Percentiles rank a stretch among this genome's conserved stretches.
These are phyloP conservation scores for Globisporangium paddicum DNA, from an alignment of 352 stramenopile species.

Conservation along the genomic window DNA sequence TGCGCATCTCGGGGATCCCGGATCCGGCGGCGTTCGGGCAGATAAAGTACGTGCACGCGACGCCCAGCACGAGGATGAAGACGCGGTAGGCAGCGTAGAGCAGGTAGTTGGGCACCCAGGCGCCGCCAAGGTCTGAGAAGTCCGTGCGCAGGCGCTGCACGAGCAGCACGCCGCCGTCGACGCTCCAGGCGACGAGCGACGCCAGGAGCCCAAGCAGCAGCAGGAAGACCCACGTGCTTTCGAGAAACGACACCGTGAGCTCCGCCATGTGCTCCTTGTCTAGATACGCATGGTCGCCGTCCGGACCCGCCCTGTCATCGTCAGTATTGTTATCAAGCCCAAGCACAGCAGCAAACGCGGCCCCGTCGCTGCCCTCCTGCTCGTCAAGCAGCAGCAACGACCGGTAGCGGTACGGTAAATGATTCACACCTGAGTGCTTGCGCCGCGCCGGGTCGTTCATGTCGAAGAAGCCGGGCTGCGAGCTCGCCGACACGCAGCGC, in stretches of 20 bases:
- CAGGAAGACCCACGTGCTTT: slow-evolving; percentile 77
- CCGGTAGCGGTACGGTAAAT: slow-evolving; percentile 12
- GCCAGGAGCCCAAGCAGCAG: slow-evolving; percentile 49
- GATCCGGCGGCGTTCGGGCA: slow-evolving; percentile 62
- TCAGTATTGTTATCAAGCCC: slow-evolving; percentile 8
- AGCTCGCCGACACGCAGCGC: slow-evolving; percentile 11
- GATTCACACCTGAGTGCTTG: slow-evolving; percentile 28
- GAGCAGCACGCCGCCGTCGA: slow-evolving; percentile 54
- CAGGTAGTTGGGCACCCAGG: slow-evolving; percentile 52
- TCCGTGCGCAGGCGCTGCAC: slow-evolving; percentile 29
- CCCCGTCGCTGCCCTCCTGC: background rate
- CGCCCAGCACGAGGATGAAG: slow-evolving; percentile 51
- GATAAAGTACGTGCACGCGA: slow-evolving; percentile 53
- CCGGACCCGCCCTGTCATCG: slow-evolving; percentile 13
- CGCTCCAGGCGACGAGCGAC: slow-evolving; percentile 57
- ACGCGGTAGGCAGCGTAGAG: slow-evolving; percentile 61
- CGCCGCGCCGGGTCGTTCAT: slow-evolving; percentile 23
- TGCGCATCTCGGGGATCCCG: slow-evolving; percentile 78
- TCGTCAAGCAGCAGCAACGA: slow-evolving; percentile 10
- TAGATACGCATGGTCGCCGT: slow-evolving; percentile 16
- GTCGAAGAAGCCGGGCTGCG: slow-evolving; percentile 25
- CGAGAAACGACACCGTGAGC: slow-evolving; percentile 43
- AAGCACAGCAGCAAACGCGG: slow-evolving; percentile 16
- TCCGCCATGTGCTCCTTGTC: slow-evolving; percentile 46
- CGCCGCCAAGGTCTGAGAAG: slow-evolving; percentile 40